Percentiles rank a stretch among this genome's conserved stretches.
Evolutionary conservation across 1,284 basidiomycete species (phyloP).

Genomic region (Kwoniella shivajii): DNA sequence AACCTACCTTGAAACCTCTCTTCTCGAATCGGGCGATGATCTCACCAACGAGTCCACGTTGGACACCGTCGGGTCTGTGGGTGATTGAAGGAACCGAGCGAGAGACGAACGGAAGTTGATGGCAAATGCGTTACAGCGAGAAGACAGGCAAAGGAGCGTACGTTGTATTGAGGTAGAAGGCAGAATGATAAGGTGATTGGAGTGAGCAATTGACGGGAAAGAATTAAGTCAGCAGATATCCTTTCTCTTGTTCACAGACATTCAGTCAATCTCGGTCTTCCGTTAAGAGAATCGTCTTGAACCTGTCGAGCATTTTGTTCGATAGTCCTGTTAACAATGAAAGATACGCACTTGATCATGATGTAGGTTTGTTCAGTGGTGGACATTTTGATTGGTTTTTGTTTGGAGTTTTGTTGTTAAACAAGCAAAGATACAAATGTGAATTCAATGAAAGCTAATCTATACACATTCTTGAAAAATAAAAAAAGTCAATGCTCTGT

Average conservation of each 20-base stretch:
- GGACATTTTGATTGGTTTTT: conserved; percentile 49
- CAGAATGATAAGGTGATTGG: background rate
- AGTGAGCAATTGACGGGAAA: background rate
- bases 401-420: conserved; percentile 12
- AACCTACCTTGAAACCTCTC: conserved; percentile 79
- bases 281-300: too few species aligned
- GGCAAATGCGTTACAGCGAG: background rate
- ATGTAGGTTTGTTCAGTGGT: conserved; percentile 58
- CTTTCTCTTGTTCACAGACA: background rate
- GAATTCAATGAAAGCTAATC: too few species aligned
- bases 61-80: conserved; percentile 89
- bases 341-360: conserved; percentile 57
- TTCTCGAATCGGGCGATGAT: conserved; percentile 92
- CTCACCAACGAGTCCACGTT: conserved; percentile 90
- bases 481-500: conserved; percentile 6
- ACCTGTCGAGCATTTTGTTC: too few species aligned
- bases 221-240: background rate
- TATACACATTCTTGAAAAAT: background rate
- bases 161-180: background rate
- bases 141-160: too few species aligned
- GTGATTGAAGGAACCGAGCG: conserved; percentile 4
- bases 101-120: background rate
- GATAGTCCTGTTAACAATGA: background rate
- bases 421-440: conserved; percentile 6
- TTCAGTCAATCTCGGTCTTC: background rate